phyloP scores from a whole-genome alignment of 176 grass and related monocot genomes.

The Luzula sylvatica region DNA sequence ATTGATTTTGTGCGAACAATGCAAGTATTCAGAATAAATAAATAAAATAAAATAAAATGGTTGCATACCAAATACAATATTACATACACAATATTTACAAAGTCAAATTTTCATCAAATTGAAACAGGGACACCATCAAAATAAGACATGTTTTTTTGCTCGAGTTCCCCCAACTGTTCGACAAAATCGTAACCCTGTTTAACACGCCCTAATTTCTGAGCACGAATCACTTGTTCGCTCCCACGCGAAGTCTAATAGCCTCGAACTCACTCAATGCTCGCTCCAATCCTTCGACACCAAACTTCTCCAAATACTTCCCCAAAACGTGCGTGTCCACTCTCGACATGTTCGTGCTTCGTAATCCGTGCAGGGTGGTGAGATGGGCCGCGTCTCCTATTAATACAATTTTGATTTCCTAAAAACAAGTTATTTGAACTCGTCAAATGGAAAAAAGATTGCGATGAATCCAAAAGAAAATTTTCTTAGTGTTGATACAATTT shows the following conservation, averaged over 20 bases:
- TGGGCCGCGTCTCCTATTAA: slow-evolving; percentile 71
- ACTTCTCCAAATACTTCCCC: slow-evolving; percentile 37
- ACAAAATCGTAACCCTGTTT: slow-evolving; percentile 57
- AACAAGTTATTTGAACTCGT: too few species aligned
- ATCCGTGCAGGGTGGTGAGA: slow-evolving; percentile 69
- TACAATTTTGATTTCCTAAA: slow-evolving; percentile 36
- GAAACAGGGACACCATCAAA: slow-evolving; percentile 28
- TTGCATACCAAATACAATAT: too few species aligned
- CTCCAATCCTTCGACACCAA: slow-evolving; percentile 7
- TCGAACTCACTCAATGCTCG: slow-evolving; percentile 44
- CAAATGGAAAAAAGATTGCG: too few species aligned
- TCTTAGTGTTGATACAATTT: too few species aligned
- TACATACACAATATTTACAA: too few species aligned
- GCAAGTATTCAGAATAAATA: too few species aligned
- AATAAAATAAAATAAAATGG: too few species aligned
- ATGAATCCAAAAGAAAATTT: too few species aligned
- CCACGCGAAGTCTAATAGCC: slow-evolving; percentile 42
- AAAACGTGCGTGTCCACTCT: slow-evolving; percentile 41
- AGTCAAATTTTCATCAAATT: not conserved
- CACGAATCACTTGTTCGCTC: slow-evolving; percentile 45
- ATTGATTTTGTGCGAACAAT: too few species aligned
- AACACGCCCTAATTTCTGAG: slow-evolving; percentile 51
- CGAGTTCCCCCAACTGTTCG: slow-evolving; percentile 7
- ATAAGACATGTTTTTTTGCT: slow-evolving; percentile 62
- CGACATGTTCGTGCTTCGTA: slow-evolving; percentile 96